These are phyloP conservation scores for Colletotrichum magnum DNA, from an alignment of 2,329 filamentous ascomycete genomes.

Conservation along the genomic window DNA sequence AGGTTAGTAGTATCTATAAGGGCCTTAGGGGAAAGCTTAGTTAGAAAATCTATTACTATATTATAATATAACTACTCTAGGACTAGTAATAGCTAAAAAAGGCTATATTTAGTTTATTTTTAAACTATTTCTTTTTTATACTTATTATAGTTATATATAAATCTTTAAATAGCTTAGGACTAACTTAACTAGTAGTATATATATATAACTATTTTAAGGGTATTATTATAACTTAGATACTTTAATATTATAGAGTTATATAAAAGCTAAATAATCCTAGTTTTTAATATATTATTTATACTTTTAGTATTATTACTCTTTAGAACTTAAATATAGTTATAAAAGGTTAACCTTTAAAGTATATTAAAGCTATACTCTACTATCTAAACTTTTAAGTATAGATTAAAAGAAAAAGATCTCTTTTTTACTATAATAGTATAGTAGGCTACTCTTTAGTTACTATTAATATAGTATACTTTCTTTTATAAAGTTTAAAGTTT, in stretches of 20 bases:
- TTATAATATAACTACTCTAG: slow-evolving; percentile 4
- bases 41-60: slow-evolving; percentile 1
- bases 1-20: too few species aligned
- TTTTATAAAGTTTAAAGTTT: not conserved
- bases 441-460: not conserved
- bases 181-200: not conserved
- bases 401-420: slow-evolving; percentile 2
- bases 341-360: slow-evolving; percentile 13
- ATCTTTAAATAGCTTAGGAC: not conserved
- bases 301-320: not conserved
- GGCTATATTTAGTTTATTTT: not conserved
- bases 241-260: slow-evolving; percentile 1
- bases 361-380: slow-evolving; percentile 10
- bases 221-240: slow-evolving; percentile 15
- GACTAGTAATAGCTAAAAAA: not conserved
- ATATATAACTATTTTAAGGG: not conserved
- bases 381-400: slow-evolving; percentile 9
- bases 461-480: not conserved
- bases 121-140: slow-evolving; percentile 18
- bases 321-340: not conserved
- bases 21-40: not conserved
- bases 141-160: slow-evolving; percentile 6
- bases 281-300: not conserved
- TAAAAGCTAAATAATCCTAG: slow-evolving; percentile 1
- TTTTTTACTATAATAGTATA: not conserved